Evolutionary conservation across 495 filamentous ascomycete species (phyloP).

Genomic region (Xylaria curta): DNA sequence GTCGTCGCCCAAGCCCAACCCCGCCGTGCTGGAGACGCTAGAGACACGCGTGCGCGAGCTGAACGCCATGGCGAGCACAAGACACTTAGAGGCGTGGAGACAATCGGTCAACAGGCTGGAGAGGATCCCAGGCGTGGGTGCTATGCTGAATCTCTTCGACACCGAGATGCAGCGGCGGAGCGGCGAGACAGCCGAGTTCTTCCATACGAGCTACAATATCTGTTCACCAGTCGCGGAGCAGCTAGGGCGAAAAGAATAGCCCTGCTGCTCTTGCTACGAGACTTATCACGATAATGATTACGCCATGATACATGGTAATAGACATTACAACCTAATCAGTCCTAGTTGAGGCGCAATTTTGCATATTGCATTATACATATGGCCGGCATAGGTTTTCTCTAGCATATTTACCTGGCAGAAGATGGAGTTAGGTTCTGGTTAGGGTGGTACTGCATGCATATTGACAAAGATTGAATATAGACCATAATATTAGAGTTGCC

Average conservation of each 20-base stretch:
- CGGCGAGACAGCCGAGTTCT: constrained; percentile 29
- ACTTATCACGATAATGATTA: constrained; percentile 15
- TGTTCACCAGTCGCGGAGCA: constrained; percentile 20
- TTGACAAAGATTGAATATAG: constrained; percentile 16
- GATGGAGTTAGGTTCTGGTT: constrained; percentile 17
- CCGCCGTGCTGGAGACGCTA: constrained; percentile 22
- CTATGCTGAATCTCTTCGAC: constrained; percentile 28
- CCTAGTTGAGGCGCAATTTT: not conserved
- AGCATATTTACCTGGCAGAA: not conserved
- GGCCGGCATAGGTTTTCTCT: constrained; percentile 6
- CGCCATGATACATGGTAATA: constrained; percentile 9
- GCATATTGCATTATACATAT: constrained; percentile 25
- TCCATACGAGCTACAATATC: constrained; percentile 24
- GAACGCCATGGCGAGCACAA: constrained; percentile 24
- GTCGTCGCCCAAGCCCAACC: constrained; percentile 1
- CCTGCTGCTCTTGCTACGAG: not conserved
- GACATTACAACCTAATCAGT: constrained; percentile 1
- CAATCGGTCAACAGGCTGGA: constrained; percentile 20
- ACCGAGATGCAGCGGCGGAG: constrained; percentile 27
- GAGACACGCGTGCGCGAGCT: constrained; percentile 27
- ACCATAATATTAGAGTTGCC: not conserved
- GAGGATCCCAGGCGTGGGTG: constrained; percentile 26
- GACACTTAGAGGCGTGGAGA: constrained; percentile 26
- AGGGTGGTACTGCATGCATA: constrained; percentile 9
- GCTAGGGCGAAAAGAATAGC: constrained; percentile 17